phyloP scores from a whole-genome alignment of 2,329 filamentous ascomycete genomes.

The Fusarium neocosmosporiellum region DNA sequence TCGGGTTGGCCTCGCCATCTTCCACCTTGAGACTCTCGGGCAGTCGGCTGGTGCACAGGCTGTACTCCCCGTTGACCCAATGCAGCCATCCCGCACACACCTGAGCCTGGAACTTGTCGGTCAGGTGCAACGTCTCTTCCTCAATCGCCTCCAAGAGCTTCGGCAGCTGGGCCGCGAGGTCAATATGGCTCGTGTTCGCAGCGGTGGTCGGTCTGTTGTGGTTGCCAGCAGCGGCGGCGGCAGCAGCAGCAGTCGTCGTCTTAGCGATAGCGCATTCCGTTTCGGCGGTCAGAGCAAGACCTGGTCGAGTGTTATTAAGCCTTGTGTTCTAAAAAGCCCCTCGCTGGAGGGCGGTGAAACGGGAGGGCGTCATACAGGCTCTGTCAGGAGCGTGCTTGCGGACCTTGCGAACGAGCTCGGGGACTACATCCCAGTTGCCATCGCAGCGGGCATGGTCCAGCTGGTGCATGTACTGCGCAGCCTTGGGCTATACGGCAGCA shows the following conservation, averaged over 20 bases:
- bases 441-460: conserved; percentile 90
- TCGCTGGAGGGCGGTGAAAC: conserved; percentile 7
- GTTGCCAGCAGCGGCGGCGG: conserved; percentile 21
- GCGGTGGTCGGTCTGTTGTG: conserved; percentile 55
- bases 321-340: neutral
- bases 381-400: conserved; percentile 91
- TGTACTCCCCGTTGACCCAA: conserved; percentile 79
- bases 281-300: conserved; percentile 76
- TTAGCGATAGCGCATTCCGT: conserved; percentile 74
- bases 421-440: conserved; percentile 86
- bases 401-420: conserved; percentile 91
- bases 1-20: conserved; percentile 62
- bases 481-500: conserved; percentile 70
- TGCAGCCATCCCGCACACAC: conserved; percentile 89
- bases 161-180: conserved; percentile 58
- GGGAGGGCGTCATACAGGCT: conserved; percentile 71
- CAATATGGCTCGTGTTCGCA: conserved; percentile 56
- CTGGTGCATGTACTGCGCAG: conserved; percentile 80
- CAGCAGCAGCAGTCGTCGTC: conserved; percentile 53
- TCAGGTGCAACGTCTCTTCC: conserved; percentile 61
- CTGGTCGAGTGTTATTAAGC: conserved; percentile 54
- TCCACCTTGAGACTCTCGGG: conserved; percentile 71
- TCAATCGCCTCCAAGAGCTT: conserved; percentile 68
- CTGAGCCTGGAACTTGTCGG: conserved; percentile 80
- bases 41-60: conserved; percentile 64